phyloP scores from a whole-genome alignment of 805 yeast species.

The Kuraishia borneana region DNA sequence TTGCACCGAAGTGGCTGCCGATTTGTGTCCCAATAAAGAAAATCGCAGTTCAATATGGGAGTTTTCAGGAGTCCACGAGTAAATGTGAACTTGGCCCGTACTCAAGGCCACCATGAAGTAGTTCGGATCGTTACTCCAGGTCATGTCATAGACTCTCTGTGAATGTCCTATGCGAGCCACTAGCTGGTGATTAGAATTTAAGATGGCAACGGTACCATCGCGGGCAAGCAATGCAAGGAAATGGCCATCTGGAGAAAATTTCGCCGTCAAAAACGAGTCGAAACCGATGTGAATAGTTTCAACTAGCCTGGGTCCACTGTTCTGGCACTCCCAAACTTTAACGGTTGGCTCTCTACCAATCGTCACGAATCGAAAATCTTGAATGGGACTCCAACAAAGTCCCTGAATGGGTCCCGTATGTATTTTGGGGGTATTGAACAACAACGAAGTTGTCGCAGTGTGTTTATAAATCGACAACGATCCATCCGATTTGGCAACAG shows the following conservation, averaged over 20 bases:
- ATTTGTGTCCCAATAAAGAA: slow-evolving; percentile 23
- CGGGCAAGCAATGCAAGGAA: slow-evolving; percentile 25
- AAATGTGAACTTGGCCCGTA: slow-evolving; percentile 24
- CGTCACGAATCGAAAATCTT: slow-evolving; percentile 29
- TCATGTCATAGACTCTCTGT: slow-evolving; percentile 23
- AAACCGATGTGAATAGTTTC: slow-evolving; percentile 7
- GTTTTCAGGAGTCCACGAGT: slow-evolving; percentile 4
- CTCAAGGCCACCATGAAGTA: slow-evolving; percentile 25
- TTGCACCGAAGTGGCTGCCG: slow-evolving; percentile 25
- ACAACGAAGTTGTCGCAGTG: slow-evolving; percentile 15
- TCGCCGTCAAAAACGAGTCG: slow-evolving; percentile 9
- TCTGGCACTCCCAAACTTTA: slow-evolving; percentile 29
- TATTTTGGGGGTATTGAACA: slow-evolving; percentile 23
- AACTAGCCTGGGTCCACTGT: slow-evolving; percentile 12
- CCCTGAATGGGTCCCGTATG: slow-evolving; percentile 29
- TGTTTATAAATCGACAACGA: slow-evolving; percentile 29
- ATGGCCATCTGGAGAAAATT: slow-evolving; percentile 28
- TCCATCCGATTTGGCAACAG: slow-evolving; percentile 30
- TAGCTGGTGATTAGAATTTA: too few species aligned
- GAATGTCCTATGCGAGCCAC: slow-evolving; percentile 2
- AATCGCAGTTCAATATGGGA: slow-evolving; percentile 4
- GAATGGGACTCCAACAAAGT: slow-evolving; percentile 33
- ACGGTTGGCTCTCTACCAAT: slow-evolving; percentile 31
- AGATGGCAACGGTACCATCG: slow-evolving; percentile 19
- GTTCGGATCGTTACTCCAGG: slow-evolving; percentile 21